These are phyloP conservation scores for Dictyostelium brefeldianum DNA, from an alignment of 78 protist genomes.

Conservation along the genomic window DNA sequence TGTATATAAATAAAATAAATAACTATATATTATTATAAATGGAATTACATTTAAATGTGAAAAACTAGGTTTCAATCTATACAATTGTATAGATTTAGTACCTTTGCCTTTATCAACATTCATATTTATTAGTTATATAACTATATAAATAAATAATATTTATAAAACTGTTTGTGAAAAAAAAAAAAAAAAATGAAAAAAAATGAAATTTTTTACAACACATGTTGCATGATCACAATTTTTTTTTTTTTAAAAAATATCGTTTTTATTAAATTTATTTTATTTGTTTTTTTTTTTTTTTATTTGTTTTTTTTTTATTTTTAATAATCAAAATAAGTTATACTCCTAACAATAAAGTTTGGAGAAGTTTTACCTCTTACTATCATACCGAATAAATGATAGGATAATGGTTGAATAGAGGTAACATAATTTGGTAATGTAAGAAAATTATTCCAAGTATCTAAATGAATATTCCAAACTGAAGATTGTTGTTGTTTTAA, in stretches of 20 bases:
- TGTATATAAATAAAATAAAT: slow-evolving; percentile 27
- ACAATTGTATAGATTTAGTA: slow-evolving; percentile 14
- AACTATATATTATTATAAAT: slow-evolving; percentile 32
- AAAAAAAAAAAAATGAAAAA: background rate
- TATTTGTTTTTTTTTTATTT: background rate
- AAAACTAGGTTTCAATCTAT: slow-evolving; percentile 19
- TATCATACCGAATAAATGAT: slow-evolving; percentile 27
- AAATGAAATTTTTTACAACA: background rate
- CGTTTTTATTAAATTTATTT: background rate
- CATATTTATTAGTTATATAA: background rate
- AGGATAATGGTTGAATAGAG: background rate
- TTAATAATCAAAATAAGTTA: background rate
- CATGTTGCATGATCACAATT: background rate
- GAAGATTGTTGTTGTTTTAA: background rate
- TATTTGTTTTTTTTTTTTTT: background rate
- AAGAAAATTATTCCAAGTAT: background rate
- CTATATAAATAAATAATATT: too few species aligned
- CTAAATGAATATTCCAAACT: slow-evolving; percentile 38
- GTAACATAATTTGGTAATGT: background rate
- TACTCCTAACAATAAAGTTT: background rate
- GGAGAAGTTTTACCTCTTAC: slow-evolving; percentile 32
- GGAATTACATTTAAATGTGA: slow-evolving; percentile 50
- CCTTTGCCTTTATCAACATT: slow-evolving; percentile 15
- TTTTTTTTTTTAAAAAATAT: too few species aligned
- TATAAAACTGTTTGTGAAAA: background rate